These are phyloP conservation scores for Brassica rapa DNA, from an alignment of 345 rosid species.

Conservation along the genomic window DNA sequence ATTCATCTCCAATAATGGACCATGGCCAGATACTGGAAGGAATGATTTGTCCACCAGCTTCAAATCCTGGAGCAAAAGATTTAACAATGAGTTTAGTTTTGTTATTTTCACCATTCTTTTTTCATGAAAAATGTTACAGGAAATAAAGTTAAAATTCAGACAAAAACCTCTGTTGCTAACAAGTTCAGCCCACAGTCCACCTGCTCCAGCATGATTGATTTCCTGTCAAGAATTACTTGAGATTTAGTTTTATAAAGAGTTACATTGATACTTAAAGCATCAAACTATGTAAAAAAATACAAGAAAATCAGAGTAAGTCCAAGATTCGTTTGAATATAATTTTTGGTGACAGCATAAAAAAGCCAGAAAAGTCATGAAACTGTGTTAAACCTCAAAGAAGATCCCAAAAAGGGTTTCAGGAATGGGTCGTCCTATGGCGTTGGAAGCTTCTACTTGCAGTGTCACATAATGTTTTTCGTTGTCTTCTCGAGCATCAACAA, in stretches of 20 bases:
- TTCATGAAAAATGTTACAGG: not conserved
- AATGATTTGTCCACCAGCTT: conserved; percentile 79
- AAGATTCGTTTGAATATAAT: not conserved
- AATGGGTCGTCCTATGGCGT: conserved; percentile 41
- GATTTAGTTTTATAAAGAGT: not conserved
- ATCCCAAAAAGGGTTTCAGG: conserved; percentile 87
- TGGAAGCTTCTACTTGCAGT: conserved; percentile 61
- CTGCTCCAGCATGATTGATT: conserved; percentile 96
- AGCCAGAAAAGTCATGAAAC: not conserved
- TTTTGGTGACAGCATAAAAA: not conserved
- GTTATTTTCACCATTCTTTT: not conserved
- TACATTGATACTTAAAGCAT: not conserved
- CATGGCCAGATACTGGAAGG: conserved; percentile 92
- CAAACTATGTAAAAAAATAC: not conserved
- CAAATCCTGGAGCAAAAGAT: conserved; percentile 60
- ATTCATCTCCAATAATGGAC: conserved; percentile 65
- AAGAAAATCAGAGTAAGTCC: not conserved
- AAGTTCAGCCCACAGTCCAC: conserved; percentile 96
- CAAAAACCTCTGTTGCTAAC: conserved; percentile 81
- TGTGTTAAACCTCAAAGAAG: conserved; percentile 71
- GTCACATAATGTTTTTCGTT: conserved; percentile 42
- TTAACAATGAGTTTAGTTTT: not conserved
- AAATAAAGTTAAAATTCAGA: not conserved
- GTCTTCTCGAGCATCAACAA: conserved; percentile 36
- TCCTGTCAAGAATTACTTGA: conserved; percentile 53